These are phyloP conservation scores for Solanum lycopersicoides DNA, from an alignment of 257 asterid genomes.

Conservation along the genomic window DNA sequence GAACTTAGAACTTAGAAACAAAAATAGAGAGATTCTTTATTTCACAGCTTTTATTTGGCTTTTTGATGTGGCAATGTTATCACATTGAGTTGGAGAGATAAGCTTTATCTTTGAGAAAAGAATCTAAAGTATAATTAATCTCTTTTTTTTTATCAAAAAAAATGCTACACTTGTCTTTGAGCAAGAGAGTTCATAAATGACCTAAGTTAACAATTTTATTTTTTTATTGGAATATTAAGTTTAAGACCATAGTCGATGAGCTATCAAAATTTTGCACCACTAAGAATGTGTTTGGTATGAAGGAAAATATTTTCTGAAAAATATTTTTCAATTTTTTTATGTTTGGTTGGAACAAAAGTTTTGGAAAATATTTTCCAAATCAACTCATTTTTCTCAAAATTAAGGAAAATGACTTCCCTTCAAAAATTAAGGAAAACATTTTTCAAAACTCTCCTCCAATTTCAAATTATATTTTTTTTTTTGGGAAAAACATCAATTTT, in stretches of 20 bases:
- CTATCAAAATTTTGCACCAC: background rate
- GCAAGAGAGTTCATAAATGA: background rate
- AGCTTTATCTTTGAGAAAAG: background rate
- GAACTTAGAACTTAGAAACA: background rate
- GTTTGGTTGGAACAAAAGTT: no score
- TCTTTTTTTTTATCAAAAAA: background rate
- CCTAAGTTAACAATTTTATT: background rate
- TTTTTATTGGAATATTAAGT: background rate
- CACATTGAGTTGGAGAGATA: background rate
- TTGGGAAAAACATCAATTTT: no score
- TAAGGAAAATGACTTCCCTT: no score
- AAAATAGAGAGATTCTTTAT: background rate
- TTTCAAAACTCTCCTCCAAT: no score
- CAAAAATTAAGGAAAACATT: no score
- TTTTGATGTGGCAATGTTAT: slow-evolving; percentile 1
- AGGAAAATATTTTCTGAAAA: no score
- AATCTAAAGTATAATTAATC: background rate
- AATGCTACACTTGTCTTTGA: background rate
- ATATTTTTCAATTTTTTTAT: no score
- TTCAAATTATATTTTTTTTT: no score
- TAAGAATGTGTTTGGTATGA: no score
- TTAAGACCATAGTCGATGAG: background rate
- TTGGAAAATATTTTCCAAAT: no score
- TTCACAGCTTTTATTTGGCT: background rate
- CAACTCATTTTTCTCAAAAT: no score